phyloP scores from a whole-genome alignment of 2,329 filamentous ascomycete genomes.

The Canariomyces notabilis region DNA sequence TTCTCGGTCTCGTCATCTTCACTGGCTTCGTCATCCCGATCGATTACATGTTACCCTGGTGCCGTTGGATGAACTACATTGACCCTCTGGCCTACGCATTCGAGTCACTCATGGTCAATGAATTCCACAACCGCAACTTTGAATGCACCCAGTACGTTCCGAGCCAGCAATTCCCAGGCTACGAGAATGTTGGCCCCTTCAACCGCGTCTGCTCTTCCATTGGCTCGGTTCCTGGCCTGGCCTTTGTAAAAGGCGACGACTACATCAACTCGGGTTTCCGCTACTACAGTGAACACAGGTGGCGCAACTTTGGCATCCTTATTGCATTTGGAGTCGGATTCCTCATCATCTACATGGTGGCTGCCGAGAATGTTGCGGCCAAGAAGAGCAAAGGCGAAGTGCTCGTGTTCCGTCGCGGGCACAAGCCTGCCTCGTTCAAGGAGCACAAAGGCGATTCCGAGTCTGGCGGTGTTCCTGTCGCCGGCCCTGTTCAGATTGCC shows the following conservation, averaged over 20 bases:
- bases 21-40: conserved; percentile 65
- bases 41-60: conserved; percentile 72
- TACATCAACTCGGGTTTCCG: conserved; percentile 52
- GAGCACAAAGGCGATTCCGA: conserved; percentile 59
- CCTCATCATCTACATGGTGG: conserved; percentile 55
- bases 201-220: conserved; percentile 54
- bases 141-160: conserved; percentile 45
- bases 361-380: conserved; percentile 60
- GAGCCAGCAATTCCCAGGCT: conserved; percentile 30
- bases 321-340: conserved; percentile 61
- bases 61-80: conserved; percentile 76
- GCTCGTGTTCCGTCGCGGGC: conserved; percentile 67
- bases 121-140: conserved; percentile 66
- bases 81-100: conserved; percentile 78
- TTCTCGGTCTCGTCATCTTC: conserved; percentile 62
- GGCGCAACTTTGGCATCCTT: conserved; percentile 69
- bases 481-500: conserved; percentile 43
- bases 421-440: conserved; percentile 53
- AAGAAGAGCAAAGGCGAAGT: conserved; percentile 73
- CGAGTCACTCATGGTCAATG: conserved; percentile 76
- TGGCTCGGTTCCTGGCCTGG: conserved; percentile 51
- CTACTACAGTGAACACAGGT: conserved; percentile 56
- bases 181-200: conserved; percentile 30
- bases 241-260: conserved; percentile 50
- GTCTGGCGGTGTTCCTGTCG: conserved; percentile 43